phyloP scores from a whole-genome alignment of 148 eudicot genomes.

The Rheum nobile region DNA sequence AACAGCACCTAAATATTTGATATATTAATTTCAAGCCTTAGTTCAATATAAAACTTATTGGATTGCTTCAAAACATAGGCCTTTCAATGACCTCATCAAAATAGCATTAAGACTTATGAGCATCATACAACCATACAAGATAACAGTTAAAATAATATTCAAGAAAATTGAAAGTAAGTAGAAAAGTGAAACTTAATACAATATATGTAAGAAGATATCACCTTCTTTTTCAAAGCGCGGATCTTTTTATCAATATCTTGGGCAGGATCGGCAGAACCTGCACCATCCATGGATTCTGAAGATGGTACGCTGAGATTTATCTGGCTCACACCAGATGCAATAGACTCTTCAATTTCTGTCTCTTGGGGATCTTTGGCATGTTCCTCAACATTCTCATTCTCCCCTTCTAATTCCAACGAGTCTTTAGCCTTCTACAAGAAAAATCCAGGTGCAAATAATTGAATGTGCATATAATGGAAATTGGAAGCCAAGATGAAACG shows the following conservation, averaged over 20 bases:
- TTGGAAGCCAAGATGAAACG: not conserved
- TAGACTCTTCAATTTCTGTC: conserved; percentile 30
- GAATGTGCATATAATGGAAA: not conserved
- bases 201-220: conserved; percentile 12
- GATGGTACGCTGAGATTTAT: conserved; percentile 38
- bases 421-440: conserved; percentile 39
- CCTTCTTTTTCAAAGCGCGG: conserved; percentile 93
- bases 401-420: conserved; percentile 26
- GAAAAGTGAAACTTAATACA: not conserved
- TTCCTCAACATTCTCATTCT: conserved; percentile 26
- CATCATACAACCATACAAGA: not conserved
- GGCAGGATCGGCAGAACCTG: conserved; percentile 24
- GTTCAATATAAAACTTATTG: not conserved
- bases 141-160: not conserved
- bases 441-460: not conserved
- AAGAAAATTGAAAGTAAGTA: not conserved
- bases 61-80: not conserved
- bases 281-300: conserved; percentile 22
- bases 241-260: conserved; percentile 77
- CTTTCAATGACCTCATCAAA: not conserved
- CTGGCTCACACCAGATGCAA: conserved; percentile 51
- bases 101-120: not conserved
- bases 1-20: not conserved
- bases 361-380: conserved; percentile 28
- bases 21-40: not conserved